phyloP scores from a whole-genome alignment of 1,284 basidiomycete species.

The Puccinia horiana region DNA sequence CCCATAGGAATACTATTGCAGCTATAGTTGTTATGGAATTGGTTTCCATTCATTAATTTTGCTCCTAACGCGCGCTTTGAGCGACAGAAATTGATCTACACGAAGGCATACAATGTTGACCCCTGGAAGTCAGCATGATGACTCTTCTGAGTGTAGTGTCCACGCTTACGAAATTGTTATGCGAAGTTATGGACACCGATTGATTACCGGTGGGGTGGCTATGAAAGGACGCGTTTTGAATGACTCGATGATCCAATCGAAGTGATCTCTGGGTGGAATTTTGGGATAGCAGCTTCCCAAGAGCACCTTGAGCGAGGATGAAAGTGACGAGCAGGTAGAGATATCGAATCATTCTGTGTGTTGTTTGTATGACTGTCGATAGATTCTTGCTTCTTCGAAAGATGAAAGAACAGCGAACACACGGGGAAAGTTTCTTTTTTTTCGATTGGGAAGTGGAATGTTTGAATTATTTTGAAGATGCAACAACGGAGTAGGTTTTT shows the following conservation, averaged over 20 bases:
- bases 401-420: neutral
- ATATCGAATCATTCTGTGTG: neutral
- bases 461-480: no score
- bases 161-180: conserved; percentile 40
- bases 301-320: neutral
- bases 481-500: no score
- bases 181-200: conserved; percentile 23
- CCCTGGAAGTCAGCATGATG: neutral
- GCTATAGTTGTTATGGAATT: conserved; percentile 8
- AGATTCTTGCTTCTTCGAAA: neutral
- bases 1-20: conserved; percentile 49
- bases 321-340: neutral
- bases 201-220: conserved; percentile 29
- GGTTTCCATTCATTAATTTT: conserved; percentile 36
- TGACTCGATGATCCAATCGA: neutral
- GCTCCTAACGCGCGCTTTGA: conserved; percentile 26
- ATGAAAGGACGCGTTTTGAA: conserved; percentile 20
- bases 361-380: neutral
- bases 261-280: neutral
- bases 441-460: neutral
- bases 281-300: neutral
- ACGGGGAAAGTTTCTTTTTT: neutral
- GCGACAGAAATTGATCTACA: conserved; percentile 41
- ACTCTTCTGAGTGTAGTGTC: neutral
- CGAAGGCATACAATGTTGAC: neutral